Evolutionary conservation across 148 eudicot genomes (phyloP), one percentile per base, ranked within the genome.

Genomic region (Gaultheria prostrata): DNA sequence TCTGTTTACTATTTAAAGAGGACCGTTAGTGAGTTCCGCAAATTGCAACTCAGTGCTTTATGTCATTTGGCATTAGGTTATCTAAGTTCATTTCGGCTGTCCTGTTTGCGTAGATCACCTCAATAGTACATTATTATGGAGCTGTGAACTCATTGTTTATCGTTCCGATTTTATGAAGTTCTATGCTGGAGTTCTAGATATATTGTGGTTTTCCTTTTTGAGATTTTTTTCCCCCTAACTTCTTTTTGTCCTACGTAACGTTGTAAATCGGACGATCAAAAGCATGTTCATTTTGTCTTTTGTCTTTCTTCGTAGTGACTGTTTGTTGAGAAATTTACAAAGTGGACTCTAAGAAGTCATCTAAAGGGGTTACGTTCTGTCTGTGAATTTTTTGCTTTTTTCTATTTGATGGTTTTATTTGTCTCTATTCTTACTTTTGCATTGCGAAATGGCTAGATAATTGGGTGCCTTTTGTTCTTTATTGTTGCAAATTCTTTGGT

Each of bases 21-120:
- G 39, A 33, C 49, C 53, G 39, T 56, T 11, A 79, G 70, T 59
- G 61, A 56, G 26, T 56, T 77, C 12, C 1, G 69, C 49, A 33
- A 56, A 12, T 33, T 8, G 69, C 32, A 20, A 56, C 26, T 18
- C 28, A 39, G 6, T 56, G 70, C 30, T 79, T n/a, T 57, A 20
- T 79, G 82, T 79, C 28, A 20, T 56, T 33, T 30, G 67, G 79
- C 50, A 56, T 54, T 78, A 79, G 65, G 82, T 79, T 57, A 32
- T 56, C n/a, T 56, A 18, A 56, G 71, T 65, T 56, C 67, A 78
- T 32, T 6, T 54, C 46, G 33, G 48, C 3, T 78, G 53, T 24
- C n/a, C 61, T 26, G 32, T 56, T 5, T 78, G 80, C 14, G 79
- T 43, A 50, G 57, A 33, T 24, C 56, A 17, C 12, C 63, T 53